A percentile compares a stretch with the other conserved stretches of the same genome.
Evolutionary conservation across 805 yeast genomes (phyloP).

Genomic region (Zygotorulaspora danielsina): DNA sequence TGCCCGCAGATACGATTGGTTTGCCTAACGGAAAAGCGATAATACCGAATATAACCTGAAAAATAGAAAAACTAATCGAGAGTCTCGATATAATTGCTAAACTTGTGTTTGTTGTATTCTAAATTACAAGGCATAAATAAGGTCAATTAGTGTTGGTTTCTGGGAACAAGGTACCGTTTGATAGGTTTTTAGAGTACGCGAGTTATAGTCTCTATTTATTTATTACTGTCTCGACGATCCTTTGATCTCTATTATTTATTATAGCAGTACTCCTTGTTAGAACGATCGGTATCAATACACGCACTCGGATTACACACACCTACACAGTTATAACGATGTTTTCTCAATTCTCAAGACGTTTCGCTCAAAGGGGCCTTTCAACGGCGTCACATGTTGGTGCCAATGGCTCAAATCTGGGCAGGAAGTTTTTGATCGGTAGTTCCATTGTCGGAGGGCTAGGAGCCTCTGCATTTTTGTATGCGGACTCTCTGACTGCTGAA

Average conservation of each 20-base stretch:
- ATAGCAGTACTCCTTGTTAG: not conserved
- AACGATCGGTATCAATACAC: not conserved
- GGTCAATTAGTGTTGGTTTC: not conserved
- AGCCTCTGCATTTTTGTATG: conserved; percentile 76
- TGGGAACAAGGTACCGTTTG: not conserved
- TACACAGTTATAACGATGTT: conserved; percentile 4
- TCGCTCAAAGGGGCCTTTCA: conserved; percentile 11
- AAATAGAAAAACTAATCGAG: not conserved
- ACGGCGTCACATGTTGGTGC: conserved; percentile 5
- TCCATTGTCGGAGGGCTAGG: conserved; percentile 70
- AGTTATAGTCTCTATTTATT: not conserved
- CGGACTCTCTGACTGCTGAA: conserved; percentile 79
- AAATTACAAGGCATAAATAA: not conserved
- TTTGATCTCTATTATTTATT: conserved; percentile 2
- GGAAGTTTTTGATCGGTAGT: conserved; percentile 51
- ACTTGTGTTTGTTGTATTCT: not conserved
- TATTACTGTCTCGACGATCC: conserved; percentile 1
- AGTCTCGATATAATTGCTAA: not conserved
- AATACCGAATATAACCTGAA: conserved; percentile 1
- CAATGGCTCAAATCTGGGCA: conserved; percentile 4
- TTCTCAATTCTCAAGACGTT: conserved; percentile 11
- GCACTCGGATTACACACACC: not conserved
- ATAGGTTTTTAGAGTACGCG: not conserved
- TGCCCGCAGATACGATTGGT: conserved; percentile 2
- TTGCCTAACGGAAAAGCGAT: conserved; percentile 1